Conservation (phyloP, 2,329 filamentous ascomycete species). For the Fusarium luffae region DNA sequence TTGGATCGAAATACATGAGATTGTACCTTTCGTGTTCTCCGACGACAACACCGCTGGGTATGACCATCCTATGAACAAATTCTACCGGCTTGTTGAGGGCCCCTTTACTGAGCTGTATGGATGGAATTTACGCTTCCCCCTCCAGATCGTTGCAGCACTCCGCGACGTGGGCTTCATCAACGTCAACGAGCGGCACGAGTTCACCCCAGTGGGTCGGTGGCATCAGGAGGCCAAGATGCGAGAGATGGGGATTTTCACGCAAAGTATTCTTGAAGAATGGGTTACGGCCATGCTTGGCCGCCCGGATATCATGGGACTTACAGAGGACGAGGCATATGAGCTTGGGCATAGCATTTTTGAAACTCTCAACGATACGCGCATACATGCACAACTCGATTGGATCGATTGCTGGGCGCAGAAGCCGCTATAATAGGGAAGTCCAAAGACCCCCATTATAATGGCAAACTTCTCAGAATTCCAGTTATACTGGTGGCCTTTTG, state of each 20-base stretch:
- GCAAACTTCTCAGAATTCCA: slow-evolving; percentile 3
- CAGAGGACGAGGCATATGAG: slow-evolving; percentile 49
- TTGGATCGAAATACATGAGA: slow-evolving; percentile 55
- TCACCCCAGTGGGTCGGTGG: slow-evolving; percentile 54
- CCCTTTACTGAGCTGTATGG: slow-evolving; percentile 49
- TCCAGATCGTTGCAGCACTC: slow-evolving; percentile 46
- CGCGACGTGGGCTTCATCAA: slow-evolving; percentile 51
- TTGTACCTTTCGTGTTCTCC: slow-evolving; percentile 48
- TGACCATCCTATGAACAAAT: slow-evolving; percentile 48
- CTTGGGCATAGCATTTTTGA: slow-evolving; percentile 49
- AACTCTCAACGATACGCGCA: slow-evolving; percentile 48
- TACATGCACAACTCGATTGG: slow-evolving; percentile 52
- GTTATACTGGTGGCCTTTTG: slow-evolving; percentile 3
- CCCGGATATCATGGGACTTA: slow-evolving; percentile 49
- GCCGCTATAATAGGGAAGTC: slow-evolving; percentile 40
- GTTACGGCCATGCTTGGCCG: slow-evolving; percentile 49
- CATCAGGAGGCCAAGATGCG: slow-evolving; percentile 49
- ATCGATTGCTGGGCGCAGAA: slow-evolving; percentile 55
- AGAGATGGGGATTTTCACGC: slow-evolving; percentile 54
- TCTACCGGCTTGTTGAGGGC: slow-evolving; percentile 50
- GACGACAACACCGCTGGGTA: slow-evolving; percentile 47
- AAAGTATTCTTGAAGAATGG: slow-evolving; percentile 52
- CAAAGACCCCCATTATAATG: not conserved
- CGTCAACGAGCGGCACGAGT: slow-evolving; percentile 44
- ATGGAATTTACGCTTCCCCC: slow-evolving; percentile 50